Conservation (phyloP, 768 basidiomycete genomes). For the Pisolithus tinctorius region DNA sequence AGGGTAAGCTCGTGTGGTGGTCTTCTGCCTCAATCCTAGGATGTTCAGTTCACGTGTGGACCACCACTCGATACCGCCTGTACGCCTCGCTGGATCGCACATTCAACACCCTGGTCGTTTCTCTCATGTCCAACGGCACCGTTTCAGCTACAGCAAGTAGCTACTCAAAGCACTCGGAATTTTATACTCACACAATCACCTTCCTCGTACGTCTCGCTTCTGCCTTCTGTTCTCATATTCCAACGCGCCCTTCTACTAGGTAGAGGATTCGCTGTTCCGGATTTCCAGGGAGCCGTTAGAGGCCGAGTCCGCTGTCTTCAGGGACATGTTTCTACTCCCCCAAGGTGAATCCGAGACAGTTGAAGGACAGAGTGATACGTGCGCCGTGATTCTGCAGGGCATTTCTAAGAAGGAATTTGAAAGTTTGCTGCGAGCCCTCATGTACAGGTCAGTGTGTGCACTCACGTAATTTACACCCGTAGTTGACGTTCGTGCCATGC, state of each 20-base stretch:
- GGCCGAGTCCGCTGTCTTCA: neutral
- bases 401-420: conserved; percentile 15
- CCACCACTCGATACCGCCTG: too few species aligned
- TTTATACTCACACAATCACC: too few species aligned
- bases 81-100: too few species aligned
- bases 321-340: neutral
- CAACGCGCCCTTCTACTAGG: neutral
- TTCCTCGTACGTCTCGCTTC: too few species aligned
- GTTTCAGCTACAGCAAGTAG: too few species aligned
- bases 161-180: too few species aligned
- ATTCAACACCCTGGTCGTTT: too few species aligned
- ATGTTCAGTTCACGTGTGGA: too few species aligned
- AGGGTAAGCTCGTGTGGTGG: too few species aligned
- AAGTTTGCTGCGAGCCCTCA: neutral
- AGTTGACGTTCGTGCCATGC: neutral
- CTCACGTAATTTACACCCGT: neutral
- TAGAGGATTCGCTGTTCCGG: neutral
- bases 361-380: conserved; percentile 12
- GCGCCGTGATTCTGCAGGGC: conserved; percentile 12
- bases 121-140: too few species aligned
- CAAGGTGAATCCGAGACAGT: neutral
- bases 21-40: too few species aligned
- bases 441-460: conserved; percentile 6
- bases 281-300: neutral
- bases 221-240: neutral